Evolutionary conservation across 108 stramenopile genomes (phyloP), one percentile per base, ranked within the genome.

Genomic region (Conticribra weissflogii): DNA sequence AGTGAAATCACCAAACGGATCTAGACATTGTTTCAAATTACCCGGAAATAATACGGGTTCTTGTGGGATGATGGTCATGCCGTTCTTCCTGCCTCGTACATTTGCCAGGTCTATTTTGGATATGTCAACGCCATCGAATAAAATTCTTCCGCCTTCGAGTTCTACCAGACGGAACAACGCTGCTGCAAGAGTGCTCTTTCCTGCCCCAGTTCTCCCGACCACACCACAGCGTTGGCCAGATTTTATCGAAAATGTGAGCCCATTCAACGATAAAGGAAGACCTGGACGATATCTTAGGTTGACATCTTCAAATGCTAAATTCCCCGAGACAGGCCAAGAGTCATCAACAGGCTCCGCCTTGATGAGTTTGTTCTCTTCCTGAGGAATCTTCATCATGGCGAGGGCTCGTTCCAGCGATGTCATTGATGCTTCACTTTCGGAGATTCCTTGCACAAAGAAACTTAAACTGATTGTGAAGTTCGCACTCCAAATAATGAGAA

Each of bases 1-100:
- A 3, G 60, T 53, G n/a, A 65, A 68, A 58, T 70, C 55, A 0
- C 79, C 88, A 61, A 97, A 97, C 2, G 97, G 97, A 74, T 99
- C 98, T 0, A 99, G 59, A 63, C 94, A 94, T 34, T 90, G 79
- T 18, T 96, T 79, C 9, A 99, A 63, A 24, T 93, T 93, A 14
- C 96, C 95, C 2, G 92, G 85, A 60, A 97, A 94, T 21, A 99
- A 59, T 27, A 97, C 93, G 7, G 97, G 97, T 48, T 97, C 95
- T 71, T 99, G 98, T n/a, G 97, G 97, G 44, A 99, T 96, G 54
- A 99, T 97, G 0, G 74, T 47, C 87, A 92, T 89, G 2, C 89
- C 78, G 56, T 78, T 74, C 18, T 48, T 29, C 24, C 95, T 75
- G 2, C 91, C 91, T 46, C 95, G 76, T 2, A 96, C 90, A 68